Base-by-base conservation (phyloP, 2,329 filamentous ascomycete genomes). In the Alternaria sp. region DNA sequence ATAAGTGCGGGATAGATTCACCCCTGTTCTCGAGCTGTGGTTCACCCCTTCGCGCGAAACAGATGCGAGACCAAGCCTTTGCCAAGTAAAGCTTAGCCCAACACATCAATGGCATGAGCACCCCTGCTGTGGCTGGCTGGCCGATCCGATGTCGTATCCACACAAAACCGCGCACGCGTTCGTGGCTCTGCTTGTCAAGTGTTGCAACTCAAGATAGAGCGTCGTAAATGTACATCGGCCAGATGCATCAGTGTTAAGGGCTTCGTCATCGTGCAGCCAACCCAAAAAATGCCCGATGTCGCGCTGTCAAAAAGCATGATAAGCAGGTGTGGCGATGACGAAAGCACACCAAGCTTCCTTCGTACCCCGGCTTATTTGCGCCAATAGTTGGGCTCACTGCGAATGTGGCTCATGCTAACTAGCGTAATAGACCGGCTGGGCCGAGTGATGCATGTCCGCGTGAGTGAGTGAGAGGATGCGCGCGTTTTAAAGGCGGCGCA, bases 11-110 rank as follows among this genome's bases (percentile, higher is more conserved):
- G 20, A 30, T 22, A 32, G 18, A 46, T 34, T 3, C 16, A 9
- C 32, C 30, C 43, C 32, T 55, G 41, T 36, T 54, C 38, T 43
- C 28, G 9, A 44, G 36, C 38, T 32, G 30, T 54, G 18, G 27
- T 44, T 54, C 52, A 46, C 40, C 27, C 27, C 22, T 28, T 40
- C 41, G 18, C 45, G 43, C 49, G 38, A 58, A 41, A 45, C 52
- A 51, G 27, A 54, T 16, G 16, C 32, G 12, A 55, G 41, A 58
- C 62, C 57, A 70, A 70, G 67, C 67, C 64, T 70, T 68, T 40
- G 66, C 67, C 66, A 68, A 70, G 67, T 14, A 49, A 61, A 68
- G 66, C 67, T 70, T 65, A 70, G 60, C 59, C 5, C 30, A 3
- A 22, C 30, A 14, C 43, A 34, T 54, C 36, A 55, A 27, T 50